Evolutionary conservation across 768 basidiomycete species (phyloP), one percentile per base, ranked within the genome.

Genomic region (Gloeopeniophorella convolvens): DNA sequence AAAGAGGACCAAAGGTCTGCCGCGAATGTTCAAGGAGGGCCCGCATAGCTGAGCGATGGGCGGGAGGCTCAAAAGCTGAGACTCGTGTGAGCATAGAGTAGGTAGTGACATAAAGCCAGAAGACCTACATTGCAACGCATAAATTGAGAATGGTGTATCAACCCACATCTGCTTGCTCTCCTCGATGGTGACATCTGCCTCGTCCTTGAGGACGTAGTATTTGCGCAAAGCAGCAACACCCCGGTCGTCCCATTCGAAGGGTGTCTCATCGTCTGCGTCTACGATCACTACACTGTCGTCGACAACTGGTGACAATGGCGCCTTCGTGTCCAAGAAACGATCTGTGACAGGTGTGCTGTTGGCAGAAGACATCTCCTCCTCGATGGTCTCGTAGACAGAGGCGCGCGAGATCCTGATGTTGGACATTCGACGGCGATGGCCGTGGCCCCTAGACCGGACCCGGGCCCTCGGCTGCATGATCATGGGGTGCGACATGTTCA

Each of bases 301-400:
- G 26, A 54, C 30, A 10, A 56, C 51, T 5, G 49, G 50, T 24
- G 31, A 51, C 26, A 32, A 40, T 6, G 16, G 35, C 32, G n/a
- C 45, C 36, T 31, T 60, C 10, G 34, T 20, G 30, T 50, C 54
- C 11, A 45, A 36, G 48, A 54, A 37, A 12, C 9, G 20, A 24
- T 42, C 39, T 18, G 33, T 33, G 3, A 41, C 32, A 0, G 71
- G 70, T 16, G 58, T 59, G 8, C 51, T 60, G 23, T 61, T 43
- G 11, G 67, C 72, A 4, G n/a, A n/a, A n/a, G 72, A 68, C 11
- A 70, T 62, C 55, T 89, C 89, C 58, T 90, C 88, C 48, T 87
- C 74, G 41, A 90, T 89, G 0, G 83, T 89, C 62, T 89, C 87
- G 56, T 88, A 89, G 0, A 86, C 75, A 0, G 87, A 89, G 0